A percentile compares a stretch with the other conserved stretches of the same genome.
These are phyloP conservation scores for Aureobasidium lini DNA, from an alignment of 2,329 filamentous ascomycete species.

Conservation along the genomic window DNA sequence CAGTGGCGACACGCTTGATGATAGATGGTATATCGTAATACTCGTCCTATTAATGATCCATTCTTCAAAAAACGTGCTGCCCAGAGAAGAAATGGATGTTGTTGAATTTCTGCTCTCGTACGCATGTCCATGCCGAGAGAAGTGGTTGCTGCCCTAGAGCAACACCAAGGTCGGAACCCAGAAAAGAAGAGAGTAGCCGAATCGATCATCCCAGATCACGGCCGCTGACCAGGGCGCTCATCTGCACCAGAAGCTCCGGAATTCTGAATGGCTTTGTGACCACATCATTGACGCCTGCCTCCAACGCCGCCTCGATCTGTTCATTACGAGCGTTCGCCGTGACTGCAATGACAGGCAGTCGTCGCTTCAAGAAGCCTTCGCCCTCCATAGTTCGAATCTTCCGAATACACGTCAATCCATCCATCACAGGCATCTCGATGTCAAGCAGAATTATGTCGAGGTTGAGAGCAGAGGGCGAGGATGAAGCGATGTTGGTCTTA, in stretches of 20 bases:
- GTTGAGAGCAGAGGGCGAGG: background rate
- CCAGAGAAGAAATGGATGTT: too few species aligned
- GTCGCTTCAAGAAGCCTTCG: background rate
- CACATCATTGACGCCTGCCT: conserved; percentile 19
- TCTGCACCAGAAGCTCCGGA: conserved; percentile 27
- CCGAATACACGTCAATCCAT: conserved; percentile 21
- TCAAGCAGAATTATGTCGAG: conserved; percentile 7
- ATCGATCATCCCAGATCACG: background rate
- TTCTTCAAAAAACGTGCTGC: too few species aligned
- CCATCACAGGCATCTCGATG: conserved; percentile 24
- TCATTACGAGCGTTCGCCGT: conserved; percentile 43
- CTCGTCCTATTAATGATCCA: too few species aligned
- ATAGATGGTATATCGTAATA: too few species aligned
- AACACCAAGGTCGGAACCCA: too few species aligned
- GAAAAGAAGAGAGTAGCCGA: too few species aligned
- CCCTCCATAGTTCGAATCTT: conserved; percentile 21
- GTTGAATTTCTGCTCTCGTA: too few species aligned
- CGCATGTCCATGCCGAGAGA: too few species aligned
- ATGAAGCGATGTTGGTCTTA: conserved; percentile 16
- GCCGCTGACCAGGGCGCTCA: conserved; percentile 22
- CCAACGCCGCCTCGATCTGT: conserved; percentile 15
- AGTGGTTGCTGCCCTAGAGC: too few species aligned
- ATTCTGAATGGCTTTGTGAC: conserved; percentile 31
- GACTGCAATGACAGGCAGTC: conserved; percentile 46
- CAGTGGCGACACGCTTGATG: too few species aligned